Evolutionary conservation across 2,329 filamentous ascomycete genomes (phyloP).

Genomic region (Phoma herbarum): DNA sequence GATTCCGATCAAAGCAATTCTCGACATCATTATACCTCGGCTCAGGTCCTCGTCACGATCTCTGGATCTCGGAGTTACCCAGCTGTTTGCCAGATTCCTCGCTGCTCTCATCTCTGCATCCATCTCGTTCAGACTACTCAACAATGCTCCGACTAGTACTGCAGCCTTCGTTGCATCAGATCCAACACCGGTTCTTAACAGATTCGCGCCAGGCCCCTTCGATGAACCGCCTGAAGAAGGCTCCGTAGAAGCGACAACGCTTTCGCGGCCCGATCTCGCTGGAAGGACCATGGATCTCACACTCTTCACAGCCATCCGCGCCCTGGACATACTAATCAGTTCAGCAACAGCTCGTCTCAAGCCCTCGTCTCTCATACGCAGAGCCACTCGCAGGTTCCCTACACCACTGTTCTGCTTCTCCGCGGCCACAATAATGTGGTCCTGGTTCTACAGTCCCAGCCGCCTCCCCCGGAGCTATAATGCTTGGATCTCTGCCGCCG

Average conservation of each 20-base stretch:
- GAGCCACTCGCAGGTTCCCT: constrained; percentile 63
- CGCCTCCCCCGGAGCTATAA: constrained; percentile 77
- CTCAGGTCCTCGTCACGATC: constrained; percentile 24
- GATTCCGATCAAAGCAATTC: constrained; percentile 37
- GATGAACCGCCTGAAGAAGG: constrained; percentile 37
- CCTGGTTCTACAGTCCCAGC: constrained; percentile 81
- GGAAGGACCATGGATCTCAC: constrained; percentile 84
- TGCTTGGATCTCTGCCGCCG: constrained; percentile 82
- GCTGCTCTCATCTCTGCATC: constrained; percentile 60
- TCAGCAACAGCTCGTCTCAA: constrained; percentile 4
- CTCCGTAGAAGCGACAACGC: constrained; percentile 17
- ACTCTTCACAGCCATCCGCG: constrained; percentile 77
- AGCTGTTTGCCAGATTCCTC: constrained; percentile 51
- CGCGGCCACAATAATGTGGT: constrained; percentile 83
- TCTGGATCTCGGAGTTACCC: background rate
- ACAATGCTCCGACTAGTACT: constrained; percentile 46
- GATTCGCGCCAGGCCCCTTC: constrained; percentile 33
- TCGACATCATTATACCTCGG: constrained; percentile 17
- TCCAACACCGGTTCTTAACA: constrained; percentile 16
- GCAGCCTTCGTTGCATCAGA: background rate
- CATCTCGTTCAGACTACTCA: constrained; percentile 59
- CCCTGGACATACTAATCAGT: constrained; percentile 71
- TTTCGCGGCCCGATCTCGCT: constrained; percentile 55
- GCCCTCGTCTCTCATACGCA: constrained; percentile 3
- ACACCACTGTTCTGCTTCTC: constrained; percentile 76